Evolutionary conservation across 768 basidiomycete species (phyloP), one percentile per base, ranked within the genome.

Genomic region (Termitomyces sp.): DNA sequence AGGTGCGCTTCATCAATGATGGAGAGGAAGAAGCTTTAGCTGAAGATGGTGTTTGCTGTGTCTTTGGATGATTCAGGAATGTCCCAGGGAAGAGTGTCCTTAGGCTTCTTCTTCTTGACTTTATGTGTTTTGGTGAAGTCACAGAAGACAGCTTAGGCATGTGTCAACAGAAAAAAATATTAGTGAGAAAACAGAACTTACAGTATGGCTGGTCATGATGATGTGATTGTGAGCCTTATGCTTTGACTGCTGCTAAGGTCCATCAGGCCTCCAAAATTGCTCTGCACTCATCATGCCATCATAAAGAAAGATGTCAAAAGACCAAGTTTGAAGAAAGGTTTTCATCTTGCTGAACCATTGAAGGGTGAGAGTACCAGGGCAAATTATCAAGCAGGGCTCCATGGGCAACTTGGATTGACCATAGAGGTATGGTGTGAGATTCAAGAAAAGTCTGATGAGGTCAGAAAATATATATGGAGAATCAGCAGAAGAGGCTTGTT

Each of bases 221-320:
- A 71, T 65, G 1, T 45, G 24, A 16, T 63, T 53, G 20, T 62
- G 54, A 0, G 46, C 34, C 0, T 49, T 32, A 33, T 67, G 65
- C 2, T 63, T 60, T 0, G 71, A 68, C 10, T 18, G 4, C 0
- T 26, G 12, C 27, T 65, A 67, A 0, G 67, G 58, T 0, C 67
- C 67, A 6, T 49, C 13, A 0, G 46, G 14, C 0, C 49, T 46
- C 72, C 70, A 72, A 50, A 73, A 74, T 0, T 27, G n/a, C 2
- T 51, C 24, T 6, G 54, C 47, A 4, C 62, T 42, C 1, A 12
- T 43, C 32, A 59, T 44, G 1, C 58, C 56, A 6, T 58, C 58
- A 26, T 74, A 74, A 14, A 66, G 26, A 20, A 73, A 51, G 5
- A 74, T 62, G 24, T 71, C 69, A 24, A 71, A 54, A 1, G 24